Evolutionary conservation across 2,329 filamentous ascomycete species (phyloP), one percentile per base, ranked within the genome.

Genomic region (Fusarium citri): DNA sequence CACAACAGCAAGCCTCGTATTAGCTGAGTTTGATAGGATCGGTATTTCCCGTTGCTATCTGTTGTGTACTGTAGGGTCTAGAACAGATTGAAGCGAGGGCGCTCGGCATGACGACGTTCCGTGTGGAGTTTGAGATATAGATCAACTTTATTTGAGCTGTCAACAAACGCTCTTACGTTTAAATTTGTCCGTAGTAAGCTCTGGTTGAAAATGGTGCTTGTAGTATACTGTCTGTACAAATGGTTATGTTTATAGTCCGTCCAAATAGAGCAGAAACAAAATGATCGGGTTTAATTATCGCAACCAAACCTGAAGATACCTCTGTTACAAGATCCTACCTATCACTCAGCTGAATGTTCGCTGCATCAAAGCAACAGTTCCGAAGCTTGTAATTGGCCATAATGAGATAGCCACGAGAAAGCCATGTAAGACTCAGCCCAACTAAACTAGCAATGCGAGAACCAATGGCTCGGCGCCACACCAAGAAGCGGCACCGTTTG

Each of bases 391-490:
- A 25, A 70, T 70, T 70, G 67, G 67, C 11, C 55, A 28, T 34
- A 53, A 26, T 16, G 11, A 15, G 47, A 45, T 37, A 70, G 67
- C 67, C 67, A 71, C 55, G 57, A 49, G 51, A 71, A 69, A 70
- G 67, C 67, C 67, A 70, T 71, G 67, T 68, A 71, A 71, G 68
- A 68, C 68, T 71, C 68, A 70, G 68, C 68, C 67, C 67, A 56
- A 47, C 67, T 43, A 37, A 51, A 71, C 67, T 54, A 70, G 40
- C 26, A 64, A 58, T 23, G 48, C 42, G 30, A 68, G 67, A 64
- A 58, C 67, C 67, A 70, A 70, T 70, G 58, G 64, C 53, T 70
- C 47, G 40, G 46, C 67, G 67, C 67, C 67, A 68, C 67, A 71
- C 49, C 6, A 41, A 34, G 28, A 45, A 54, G 55, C 63, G 58